These are phyloP conservation scores for Fusarium brachygibbosum DNA, from an alignment of 2,329 filamentous ascomycete species.

Conservation along the genomic window DNA sequence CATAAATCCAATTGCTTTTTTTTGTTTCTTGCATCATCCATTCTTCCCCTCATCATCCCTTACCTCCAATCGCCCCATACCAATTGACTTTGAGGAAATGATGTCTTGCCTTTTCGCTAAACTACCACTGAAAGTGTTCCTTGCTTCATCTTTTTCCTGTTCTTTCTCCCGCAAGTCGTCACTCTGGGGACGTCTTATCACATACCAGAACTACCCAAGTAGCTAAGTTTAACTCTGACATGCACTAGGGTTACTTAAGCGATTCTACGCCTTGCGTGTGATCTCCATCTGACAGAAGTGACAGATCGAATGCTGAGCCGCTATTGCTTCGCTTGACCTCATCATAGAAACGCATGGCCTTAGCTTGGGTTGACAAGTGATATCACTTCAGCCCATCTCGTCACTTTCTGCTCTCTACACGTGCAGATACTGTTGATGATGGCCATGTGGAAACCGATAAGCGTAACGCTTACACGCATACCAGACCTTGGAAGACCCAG, in stretches of 20 bases:
- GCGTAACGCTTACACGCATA: slow-evolving; percentile 6
- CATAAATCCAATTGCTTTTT: slow-evolving; percentile 23
- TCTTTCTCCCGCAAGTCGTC: neutral
- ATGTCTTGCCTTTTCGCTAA: slow-evolving; percentile 35
- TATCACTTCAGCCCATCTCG: slow-evolving; percentile 19
- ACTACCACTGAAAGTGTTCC: slow-evolving; percentile 18
- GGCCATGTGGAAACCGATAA: slow-evolving; percentile 38
- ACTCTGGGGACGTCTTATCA: slow-evolving; percentile 22
- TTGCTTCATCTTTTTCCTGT: slow-evolving; percentile 16
- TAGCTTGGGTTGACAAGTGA: slow-evolving; percentile 24
- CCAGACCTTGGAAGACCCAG: slow-evolving; percentile 1
- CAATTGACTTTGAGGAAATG: slow-evolving; percentile 31
- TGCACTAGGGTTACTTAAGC: neutral
- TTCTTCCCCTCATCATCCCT: slow-evolving; percentile 21
- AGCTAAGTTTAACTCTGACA: neutral
- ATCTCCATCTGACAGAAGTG: slow-evolving; percentile 14
- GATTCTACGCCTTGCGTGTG: neutral
- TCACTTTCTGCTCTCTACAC: slow-evolving; percentile 15
- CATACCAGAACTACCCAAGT: slow-evolving; percentile 19
- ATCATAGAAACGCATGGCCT: slow-evolving; percentile 22
- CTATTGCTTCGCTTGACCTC: slow-evolving; percentile 1
- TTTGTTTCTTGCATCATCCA: slow-evolving; percentile 31
- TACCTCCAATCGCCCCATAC: slow-evolving; percentile 25
- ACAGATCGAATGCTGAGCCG: neutral
- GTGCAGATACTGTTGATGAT: neutral